Base-by-base conservation (phyloP, 768 basidiomycete species). In the Lepiota venenata region DNA sequence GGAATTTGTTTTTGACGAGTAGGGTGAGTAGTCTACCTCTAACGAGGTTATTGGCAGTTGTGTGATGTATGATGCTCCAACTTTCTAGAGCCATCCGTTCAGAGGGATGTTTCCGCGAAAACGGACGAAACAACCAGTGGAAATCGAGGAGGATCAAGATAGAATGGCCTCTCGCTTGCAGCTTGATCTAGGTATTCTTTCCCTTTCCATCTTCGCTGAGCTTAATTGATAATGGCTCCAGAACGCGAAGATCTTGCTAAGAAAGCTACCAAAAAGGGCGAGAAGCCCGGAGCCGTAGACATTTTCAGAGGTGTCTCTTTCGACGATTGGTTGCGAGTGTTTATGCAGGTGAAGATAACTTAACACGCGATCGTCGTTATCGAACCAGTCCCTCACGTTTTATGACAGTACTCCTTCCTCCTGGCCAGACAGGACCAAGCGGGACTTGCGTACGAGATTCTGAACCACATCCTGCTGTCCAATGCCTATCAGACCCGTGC, bases 281-380 rank as follows among this genome's bases (percentile, higher is more conserved):
- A 74, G 52, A 73, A 73, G 55, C 42, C 60, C 2, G 74, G 69
- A 16, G 76, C 73, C 22, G 78, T 89, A 1, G 78, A 84, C 47
- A 74, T 81, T 0, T 98, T 95, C 67, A 85, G 95, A 10, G 90
- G 91, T 0, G 75, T 96, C 35, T 76, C 76, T 3, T 92, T 93
- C 60, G 87, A 88, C 52, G 84, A 88, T 49, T 99, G 96, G 96
- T 66, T 96, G 45, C 75, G 77, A 14, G 63, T 98, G 38, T 85
- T 93, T 64, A 83, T 97, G 74, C 89, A 94, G 77, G 96, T 93
- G 48, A 46, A 76, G n/a, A n/a, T n/a, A n/a, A n/a, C n/a, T n/a
- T n/a, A n/a, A n/a, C n/a, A n/a, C n/a, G n/a, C n/a, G n/a, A n/a
- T n/a, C n/a, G n/a, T n/a, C n/a, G n/a, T n/a, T n/a, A n/a, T n/a